phyloP scores from a whole-genome alignment of 1,284 basidiomycete species.

The Trametes sp. region DNA sequence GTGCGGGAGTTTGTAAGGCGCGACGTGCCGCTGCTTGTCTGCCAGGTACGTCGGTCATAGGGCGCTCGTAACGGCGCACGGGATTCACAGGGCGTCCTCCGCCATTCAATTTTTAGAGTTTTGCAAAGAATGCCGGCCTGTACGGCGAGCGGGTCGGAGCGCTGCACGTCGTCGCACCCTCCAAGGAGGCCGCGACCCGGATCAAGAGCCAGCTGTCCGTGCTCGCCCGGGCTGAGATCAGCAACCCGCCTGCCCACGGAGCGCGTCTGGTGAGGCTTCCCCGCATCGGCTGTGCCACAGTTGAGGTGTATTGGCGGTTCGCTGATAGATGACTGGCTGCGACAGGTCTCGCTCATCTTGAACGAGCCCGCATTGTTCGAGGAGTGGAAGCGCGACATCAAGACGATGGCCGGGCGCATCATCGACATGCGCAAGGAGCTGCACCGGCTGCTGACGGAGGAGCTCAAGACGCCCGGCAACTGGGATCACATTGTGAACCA shows the following conservation, averaged over 20 bases:
- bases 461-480: conserved; percentile 89
- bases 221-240: conserved; percentile 91
- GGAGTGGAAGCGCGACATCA: conserved; percentile 91
- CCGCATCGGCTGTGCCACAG: conserved; percentile 3
- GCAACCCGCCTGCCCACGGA: conserved; percentile 91
- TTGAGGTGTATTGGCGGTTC: background rate
- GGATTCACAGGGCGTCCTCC: background rate
- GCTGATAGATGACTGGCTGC: conserved; percentile 18
- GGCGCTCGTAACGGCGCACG: background rate
- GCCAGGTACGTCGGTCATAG: conserved; percentile 64
- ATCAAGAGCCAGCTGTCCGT: conserved; percentile 88
- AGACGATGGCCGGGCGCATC: conserved; percentile 92
- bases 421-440: conserved; percentile 90
- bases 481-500: conserved; percentile 94
- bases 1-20: conserved; percentile 80
- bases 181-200: conserved; percentile 71
- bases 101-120: conserved; percentile 65
- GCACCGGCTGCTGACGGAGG: conserved; percentile 78
- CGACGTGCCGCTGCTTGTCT: conserved; percentile 83
- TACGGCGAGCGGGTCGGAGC: conserved; percentile 93
- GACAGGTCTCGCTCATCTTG: conserved; percentile 80
- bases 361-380: conserved; percentile 77
- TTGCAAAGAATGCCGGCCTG: conserved; percentile 95
- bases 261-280: conserved; percentile 74
- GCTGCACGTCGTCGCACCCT: conserved; percentile 75